phyloP scores from a whole-genome alignment of 2,329 filamentous ascomycete genomes.

The Calonectria pauciramosa region DNA sequence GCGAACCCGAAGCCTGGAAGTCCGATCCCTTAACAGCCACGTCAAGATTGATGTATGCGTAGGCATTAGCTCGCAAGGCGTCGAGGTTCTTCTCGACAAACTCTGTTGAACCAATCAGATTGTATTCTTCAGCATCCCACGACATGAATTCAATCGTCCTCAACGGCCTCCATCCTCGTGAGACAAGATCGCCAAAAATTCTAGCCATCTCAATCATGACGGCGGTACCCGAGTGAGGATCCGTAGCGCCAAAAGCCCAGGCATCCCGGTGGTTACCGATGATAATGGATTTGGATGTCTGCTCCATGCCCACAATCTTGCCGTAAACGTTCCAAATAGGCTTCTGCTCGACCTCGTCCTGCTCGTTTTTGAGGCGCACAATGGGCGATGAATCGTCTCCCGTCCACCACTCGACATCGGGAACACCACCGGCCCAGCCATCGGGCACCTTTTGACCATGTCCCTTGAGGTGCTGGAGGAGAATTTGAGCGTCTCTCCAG shows the following conservation, averaged over 20 bases:
- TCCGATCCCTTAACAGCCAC: slow-evolving; percentile 81
- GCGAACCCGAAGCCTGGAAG: slow-evolving; percentile 85
- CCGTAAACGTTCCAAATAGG: slow-evolving; percentile 94
- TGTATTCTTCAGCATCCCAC: slow-evolving; percentile 96
- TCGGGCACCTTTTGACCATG: slow-evolving; percentile 77
- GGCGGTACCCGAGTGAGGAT: slow-evolving; percentile 90
- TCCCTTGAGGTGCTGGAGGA: slow-evolving; percentile 83
- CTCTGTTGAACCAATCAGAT: slow-evolving; percentile 93
- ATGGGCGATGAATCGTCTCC: slow-evolving; percentile 81
- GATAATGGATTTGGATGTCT: slow-evolving; percentile 85
- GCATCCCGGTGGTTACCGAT: slow-evolving; percentile 95
- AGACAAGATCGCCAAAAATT: slow-evolving; percentile 83
- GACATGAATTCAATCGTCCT: slow-evolving; percentile 98
- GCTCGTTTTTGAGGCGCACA: slow-evolving; percentile 86
- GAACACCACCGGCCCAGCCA: slow-evolving; percentile 83
- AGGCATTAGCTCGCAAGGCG: slow-evolving; percentile 77
- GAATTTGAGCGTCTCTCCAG: slow-evolving; percentile 87
- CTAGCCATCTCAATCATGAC: slow-evolving; percentile 91
- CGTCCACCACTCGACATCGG: slow-evolving; percentile 87
- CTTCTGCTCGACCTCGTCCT: slow-evolving; percentile 86
- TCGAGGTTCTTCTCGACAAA: slow-evolving; percentile 90
- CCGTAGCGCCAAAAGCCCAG: slow-evolving; percentile 89
- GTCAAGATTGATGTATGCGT: slow-evolving; percentile 94
- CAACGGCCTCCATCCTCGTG: slow-evolving; percentile 87
- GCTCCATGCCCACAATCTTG: slow-evolving; percentile 86